Evolutionary conservation across 139 green algal species (phyloP), one percentile per base, ranked within the genome.

Genomic region (Volvox africanus): DNA sequence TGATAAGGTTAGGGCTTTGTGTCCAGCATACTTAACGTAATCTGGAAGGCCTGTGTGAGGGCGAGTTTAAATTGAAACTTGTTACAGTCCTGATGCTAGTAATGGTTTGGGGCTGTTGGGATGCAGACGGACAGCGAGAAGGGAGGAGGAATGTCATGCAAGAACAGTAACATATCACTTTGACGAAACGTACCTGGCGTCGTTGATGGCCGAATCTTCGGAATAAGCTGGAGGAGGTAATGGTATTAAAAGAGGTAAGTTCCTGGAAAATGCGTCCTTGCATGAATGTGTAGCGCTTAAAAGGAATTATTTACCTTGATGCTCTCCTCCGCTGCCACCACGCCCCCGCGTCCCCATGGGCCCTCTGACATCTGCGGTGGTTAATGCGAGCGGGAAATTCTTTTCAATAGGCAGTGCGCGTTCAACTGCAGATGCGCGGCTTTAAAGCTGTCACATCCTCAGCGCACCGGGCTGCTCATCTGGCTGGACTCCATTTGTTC

Each of bases 191-290:
- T 18, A 88, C 82, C 62, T 55, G 85, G 85, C 19, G 85, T 89
- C 19, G 85, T 89, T 0, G 85, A 61, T 6, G 85, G 85, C 0
- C 85, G 69, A 30, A 89, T 89, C 85, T 89, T 89, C 19, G 85
- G 85, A 76, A 89, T 89, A 44, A 89, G 18, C 85, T 89, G 85
- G 37, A 44, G 6, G 14, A 73, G 35, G 13, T 28, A 12, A 55
- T 55, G 44, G 9, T 9, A 55, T 55, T 55, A 55, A 55, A 55
- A 9, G 9, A 55, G 5, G 44, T 55, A 55, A 55, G 44, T 55
- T 55, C 5, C 5, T 55, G 44, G 44, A 55, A 55, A n/a, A 55
- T 9, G 44, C 44, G 44, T 55, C 44, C 44, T 55, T 55, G 44
- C 44, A 55, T 55, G 9, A 55, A 55, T 55, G 44, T 55, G 44